phyloP scores from a whole-genome alignment of 2,329 filamentous ascomycete species.

The Cladobotryum protrusum region DNA sequence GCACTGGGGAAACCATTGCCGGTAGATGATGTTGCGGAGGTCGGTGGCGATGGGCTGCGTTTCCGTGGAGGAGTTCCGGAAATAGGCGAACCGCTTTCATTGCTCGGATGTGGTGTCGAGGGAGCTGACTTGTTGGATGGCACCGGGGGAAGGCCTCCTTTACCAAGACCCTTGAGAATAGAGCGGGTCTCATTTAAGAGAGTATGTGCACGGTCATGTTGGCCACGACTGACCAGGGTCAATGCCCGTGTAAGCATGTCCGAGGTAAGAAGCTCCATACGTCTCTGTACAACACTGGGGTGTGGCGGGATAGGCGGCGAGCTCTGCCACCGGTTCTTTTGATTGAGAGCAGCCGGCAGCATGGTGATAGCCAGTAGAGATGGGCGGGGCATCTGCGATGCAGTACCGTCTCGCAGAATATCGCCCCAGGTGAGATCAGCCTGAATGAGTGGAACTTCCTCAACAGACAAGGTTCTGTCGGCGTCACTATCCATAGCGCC shows the following conservation, averaged over 20 bases:
- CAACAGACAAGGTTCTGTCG: conserved; percentile 74
- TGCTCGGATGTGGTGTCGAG: conserved; percentile 42
- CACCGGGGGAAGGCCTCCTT: conserved; percentile 86
- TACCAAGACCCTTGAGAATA: conserved; percentile 91
- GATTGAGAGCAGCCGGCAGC: conserved; percentile 62
- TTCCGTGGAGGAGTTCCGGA: conserved; percentile 48
- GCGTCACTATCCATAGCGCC: conserved; percentile 83
- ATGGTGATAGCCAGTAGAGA: conserved; percentile 94
- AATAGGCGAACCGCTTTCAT: conserved; percentile 37
- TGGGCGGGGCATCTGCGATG: conserved; percentile 80
- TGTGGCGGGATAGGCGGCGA: conserved; percentile 87
- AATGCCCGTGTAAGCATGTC: conserved; percentile 95
- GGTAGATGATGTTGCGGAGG: conserved; percentile 40
- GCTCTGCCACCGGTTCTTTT: conserved; percentile 59
- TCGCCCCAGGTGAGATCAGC: conserved; percentile 92
- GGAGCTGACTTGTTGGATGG: conserved; percentile 52
- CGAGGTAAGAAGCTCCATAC: conserved; percentile 95
- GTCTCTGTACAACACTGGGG: conserved; percentile 86
- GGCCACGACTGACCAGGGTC: conserved; percentile 81
- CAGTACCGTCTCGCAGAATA: conserved; percentile 79
- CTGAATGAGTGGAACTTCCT: conserved; percentile 92
- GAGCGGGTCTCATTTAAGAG: conserved; percentile 88
- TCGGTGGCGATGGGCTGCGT: conserved; percentile 49
- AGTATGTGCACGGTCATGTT: conserved; percentile 90
- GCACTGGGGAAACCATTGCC: conserved; percentile 33